Conservation (phyloP, 306 rosid genomes). For the Adenanthera pavonina region DNA sequence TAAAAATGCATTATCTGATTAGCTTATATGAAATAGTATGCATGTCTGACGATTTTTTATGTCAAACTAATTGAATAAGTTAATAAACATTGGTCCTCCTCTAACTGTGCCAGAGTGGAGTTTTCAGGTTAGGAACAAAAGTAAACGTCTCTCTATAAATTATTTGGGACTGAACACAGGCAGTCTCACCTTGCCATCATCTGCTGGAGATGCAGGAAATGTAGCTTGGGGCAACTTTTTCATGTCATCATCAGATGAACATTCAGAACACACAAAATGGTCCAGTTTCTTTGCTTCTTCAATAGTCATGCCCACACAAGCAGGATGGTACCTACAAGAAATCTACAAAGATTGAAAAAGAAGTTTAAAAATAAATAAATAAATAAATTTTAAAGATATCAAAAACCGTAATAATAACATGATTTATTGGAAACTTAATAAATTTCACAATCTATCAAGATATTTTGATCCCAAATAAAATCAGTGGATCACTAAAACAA, state of each 20-base stretch:
- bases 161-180: background rate
- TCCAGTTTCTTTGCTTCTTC: conserved; percentile 82
- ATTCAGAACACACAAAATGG: conserved; percentile 71
- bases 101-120: background rate
- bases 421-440: background rate
- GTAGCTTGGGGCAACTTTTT: conserved; percentile 52
- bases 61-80: background rate
- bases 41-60: conserved; percentile 4
- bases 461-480: background rate
- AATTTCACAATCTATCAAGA: background rate
- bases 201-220: conserved; percentile 50
- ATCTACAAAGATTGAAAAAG: conserved; percentile 35
- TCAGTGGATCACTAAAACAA: background rate
- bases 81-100: background rate
- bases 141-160: background rate
- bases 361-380: conserved; percentile 1
- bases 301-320: conserved; percentile 75
- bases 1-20: background rate
- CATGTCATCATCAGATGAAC: conserved; percentile 62
- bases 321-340: conserved; percentile 81
- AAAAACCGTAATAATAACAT: background rate
- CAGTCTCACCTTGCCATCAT: conserved; percentile 63
- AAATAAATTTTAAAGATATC: background rate
- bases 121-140: background rate
- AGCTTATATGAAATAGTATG: background rate